phyloP scores from a whole-genome alignment of 306 rosid genomes.

The Boehmeria nivea region DNA sequence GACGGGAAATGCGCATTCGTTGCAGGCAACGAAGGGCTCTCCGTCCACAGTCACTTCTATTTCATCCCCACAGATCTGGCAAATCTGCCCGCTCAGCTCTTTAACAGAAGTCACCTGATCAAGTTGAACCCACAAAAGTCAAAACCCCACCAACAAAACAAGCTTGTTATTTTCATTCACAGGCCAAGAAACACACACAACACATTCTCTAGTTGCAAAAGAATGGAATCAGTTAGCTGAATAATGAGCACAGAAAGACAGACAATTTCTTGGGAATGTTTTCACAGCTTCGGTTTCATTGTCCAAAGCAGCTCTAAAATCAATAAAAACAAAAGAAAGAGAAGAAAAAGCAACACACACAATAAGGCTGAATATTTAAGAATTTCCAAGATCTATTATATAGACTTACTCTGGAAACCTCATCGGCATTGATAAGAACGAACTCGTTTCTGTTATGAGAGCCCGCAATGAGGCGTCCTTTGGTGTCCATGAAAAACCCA shows the following conservation, averaged over 20 bases:
- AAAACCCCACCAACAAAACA: too few relatives aligned
- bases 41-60: conserved; percentile 67
- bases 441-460: conserved; percentile 81
- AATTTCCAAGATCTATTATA: too few relatives aligned
- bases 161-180: conserved; percentile 15
- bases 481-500: conserved; percentile 48
- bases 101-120: conserved; percentile 65
- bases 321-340: conserved; percentile 4
- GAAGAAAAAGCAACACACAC: background rate
- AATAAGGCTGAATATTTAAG: too few relatives aligned
- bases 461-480: conserved; percentile 63
- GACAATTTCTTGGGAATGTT: too few relatives aligned
- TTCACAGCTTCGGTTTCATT: conserved; percentile 20
- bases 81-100: conserved; percentile 76
- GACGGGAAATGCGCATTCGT: conserved; percentile 93
- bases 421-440: conserved; percentile 78
- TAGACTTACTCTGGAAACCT: conserved; percentile 57
- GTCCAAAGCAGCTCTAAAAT: conserved; percentile 21
- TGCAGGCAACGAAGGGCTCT: conserved; percentile 88
- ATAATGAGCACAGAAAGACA: too few relatives aligned
- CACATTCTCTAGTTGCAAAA: too few relatives aligned
- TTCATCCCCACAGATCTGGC: conserved; percentile 97
- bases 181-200: too few relatives aligned
- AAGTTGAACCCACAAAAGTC: conserved; percentile 1
- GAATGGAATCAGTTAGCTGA: too few relatives aligned